These are phyloP conservation scores for Globisporangium takayamanum DNA, from an alignment of 352 stramenopile genomes.

Conservation along the genomic window DNA sequence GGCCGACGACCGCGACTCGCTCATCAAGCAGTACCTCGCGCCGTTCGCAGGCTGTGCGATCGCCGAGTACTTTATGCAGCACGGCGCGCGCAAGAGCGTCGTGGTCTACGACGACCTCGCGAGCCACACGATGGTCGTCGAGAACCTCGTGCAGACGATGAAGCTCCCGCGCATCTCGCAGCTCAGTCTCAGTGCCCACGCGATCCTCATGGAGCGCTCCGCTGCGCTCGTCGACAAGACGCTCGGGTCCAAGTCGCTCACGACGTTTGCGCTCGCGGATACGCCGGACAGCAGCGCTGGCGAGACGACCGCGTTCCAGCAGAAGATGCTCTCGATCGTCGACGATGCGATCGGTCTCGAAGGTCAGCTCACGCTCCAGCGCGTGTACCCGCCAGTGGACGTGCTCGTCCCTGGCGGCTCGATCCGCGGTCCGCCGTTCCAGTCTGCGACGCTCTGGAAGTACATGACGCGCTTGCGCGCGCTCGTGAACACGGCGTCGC, in stretches of 20 bases:
- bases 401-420: slow-evolving; percentile 54
- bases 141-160: slow-evolving; percentile 68
- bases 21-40: slow-evolving; percentile 73
- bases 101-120: slow-evolving; percentile 80
- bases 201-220: slow-evolving; percentile 74
- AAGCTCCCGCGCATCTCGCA: slow-evolving; percentile 50
- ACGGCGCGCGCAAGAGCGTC: slow-evolving; percentile 42
- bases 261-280: slow-evolving; percentile 60
- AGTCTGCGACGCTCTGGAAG: slow-evolving; percentile 65
- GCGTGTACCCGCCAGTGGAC: slow-evolving; percentile 69
- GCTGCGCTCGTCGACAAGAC: slow-evolving; percentile 41
- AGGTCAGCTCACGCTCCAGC: slow-evolving; percentile 29
- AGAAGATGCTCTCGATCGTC: slow-evolving; percentile 60
- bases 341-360: slow-evolving; percentile 64
- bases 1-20: slow-evolving; percentile 54
- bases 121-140: slow-evolving; percentile 63
- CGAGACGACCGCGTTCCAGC: slow-evolving; percentile 51
- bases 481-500: slow-evolving; percentile 53
- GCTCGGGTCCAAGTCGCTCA: slow-evolving; percentile 42
- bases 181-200: slow-evolving; percentile 58
- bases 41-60: slow-evolving; percentile 75
- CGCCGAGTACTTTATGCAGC: slow-evolving; percentile 61
- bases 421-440: slow-evolving; percentile 67
- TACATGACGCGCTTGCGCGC: slow-evolving; percentile 53
- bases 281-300: slow-evolving; percentile 40